Conservation (phyloP, 2,329 filamentous ascomycete species). For the Xylariaceae sp. region DNA sequence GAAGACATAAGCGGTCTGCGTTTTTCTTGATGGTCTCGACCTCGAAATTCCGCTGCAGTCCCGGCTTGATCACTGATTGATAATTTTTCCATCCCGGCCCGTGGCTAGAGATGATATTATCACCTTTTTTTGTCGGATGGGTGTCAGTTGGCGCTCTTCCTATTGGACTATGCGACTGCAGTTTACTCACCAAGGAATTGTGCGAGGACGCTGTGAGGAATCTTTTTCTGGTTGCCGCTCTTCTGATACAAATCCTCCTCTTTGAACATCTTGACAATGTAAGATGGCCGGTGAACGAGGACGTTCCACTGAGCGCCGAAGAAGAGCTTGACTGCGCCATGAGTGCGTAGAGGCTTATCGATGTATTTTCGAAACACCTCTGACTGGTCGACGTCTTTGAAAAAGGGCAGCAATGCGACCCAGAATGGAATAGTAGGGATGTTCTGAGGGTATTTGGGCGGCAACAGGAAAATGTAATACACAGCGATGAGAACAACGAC, state of each 20-base stretch:
- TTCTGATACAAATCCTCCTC: slow-evolving; percentile 40
- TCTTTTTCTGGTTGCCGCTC: slow-evolving; percentile 46
- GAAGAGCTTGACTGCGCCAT: slow-evolving; percentile 52
- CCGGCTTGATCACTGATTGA: slow-evolving; percentile 35
- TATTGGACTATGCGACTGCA: not conserved
- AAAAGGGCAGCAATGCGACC: slow-evolving; percentile 45
- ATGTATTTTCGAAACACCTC: slow-evolving; percentile 45
- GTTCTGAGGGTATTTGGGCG: slow-evolving; percentile 36
- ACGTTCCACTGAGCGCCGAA: slow-evolving; percentile 54
- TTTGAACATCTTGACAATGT: slow-evolving; percentile 44
- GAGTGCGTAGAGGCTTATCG: slow-evolving; percentile 40
- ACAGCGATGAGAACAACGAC: not conserved
- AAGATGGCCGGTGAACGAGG: slow-evolving; percentile 47
- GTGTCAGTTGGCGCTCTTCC: not conserved
- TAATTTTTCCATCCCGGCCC: slow-evolving; percentile 23
- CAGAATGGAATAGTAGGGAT: slow-evolving; percentile 49
- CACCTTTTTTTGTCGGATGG: not conserved
- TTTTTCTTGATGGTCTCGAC: slow-evolving; percentile 26
- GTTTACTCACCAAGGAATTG: slow-evolving; percentile 42
- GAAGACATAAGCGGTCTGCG: slow-evolving; percentile 23
- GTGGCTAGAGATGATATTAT: slow-evolving; percentile 32
- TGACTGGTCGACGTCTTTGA: slow-evolving; percentile 47
- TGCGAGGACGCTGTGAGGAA: slow-evolving; percentile 43
- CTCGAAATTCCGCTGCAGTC: slow-evolving; percentile 28
- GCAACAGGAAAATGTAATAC: slow-evolving; percentile 19